Conservation (phyloP, 2,329 filamentous ascomycete species). For the Cladophialophora chaetospira region DNA sequence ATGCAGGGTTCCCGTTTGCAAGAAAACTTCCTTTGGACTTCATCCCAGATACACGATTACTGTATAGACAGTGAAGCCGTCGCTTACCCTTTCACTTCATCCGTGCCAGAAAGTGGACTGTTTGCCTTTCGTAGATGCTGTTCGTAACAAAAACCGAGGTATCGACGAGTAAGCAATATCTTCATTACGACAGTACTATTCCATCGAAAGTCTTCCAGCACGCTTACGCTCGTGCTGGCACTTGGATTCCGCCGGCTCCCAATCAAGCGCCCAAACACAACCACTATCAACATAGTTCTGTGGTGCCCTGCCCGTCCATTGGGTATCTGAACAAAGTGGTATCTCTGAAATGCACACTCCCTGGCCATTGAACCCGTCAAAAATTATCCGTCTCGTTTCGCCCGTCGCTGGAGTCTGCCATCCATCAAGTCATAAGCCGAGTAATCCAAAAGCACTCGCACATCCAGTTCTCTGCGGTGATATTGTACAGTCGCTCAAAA, state of each 20-base stretch:
- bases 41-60: not conserved
- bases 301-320: conserved; percentile 19
- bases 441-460: not conserved
- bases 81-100: not conserved
- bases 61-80: not conserved
- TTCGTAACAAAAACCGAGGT: not conserved
- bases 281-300: conserved; percentile 9
- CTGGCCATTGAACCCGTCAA: conserved; percentile 15
- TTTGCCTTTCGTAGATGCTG: no score
- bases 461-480: not conserved
- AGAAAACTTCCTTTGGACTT: not conserved
- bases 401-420: conserved; percentile 17
- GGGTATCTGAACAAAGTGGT: conserved; percentile 28
- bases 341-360: conserved; percentile 10
- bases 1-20: conserved; percentile 7
- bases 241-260: conserved; percentile 20
- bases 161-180: not conserved
- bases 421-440: conserved; percentile 25
- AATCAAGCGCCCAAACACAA: conserved; percentile 14
- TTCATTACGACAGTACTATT: conserved; percentile 19
- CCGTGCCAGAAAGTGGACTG: no score
- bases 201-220: conserved; percentile 4
- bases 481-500: conserved; percentile 26
- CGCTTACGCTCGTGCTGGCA: conserved; percentile 11
- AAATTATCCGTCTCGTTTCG: conserved; percentile 18